A percentile compares a stretch with the other conserved stretches of the same genome.
These are phyloP conservation scores for Sarocladium kiliense DNA, from an alignment of 2,329 filamentous ascomycete genomes.

Conservation along the genomic window DNA sequence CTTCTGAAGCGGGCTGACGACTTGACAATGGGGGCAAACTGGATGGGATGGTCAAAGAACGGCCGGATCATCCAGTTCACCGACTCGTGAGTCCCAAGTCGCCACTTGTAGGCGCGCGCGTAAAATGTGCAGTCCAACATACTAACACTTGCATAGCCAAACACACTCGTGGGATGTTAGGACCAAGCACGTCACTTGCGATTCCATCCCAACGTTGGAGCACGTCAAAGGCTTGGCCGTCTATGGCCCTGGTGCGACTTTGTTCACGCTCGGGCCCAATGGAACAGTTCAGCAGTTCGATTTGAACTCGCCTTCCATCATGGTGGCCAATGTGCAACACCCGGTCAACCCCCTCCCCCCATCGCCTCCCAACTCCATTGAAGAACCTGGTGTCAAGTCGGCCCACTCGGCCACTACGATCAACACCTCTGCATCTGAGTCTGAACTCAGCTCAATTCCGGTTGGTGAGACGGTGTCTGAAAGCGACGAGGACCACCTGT, in stretches of 20 bases:
- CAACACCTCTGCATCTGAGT: constrained; percentile 39
- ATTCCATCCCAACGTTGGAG: constrained; percentile 79
- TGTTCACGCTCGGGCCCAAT: constrained; percentile 86
- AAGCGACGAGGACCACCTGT: constrained; percentile 72
- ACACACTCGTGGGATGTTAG: constrained; percentile 95
- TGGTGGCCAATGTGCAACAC: constrained; percentile 87
- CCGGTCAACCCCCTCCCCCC: constrained; percentile 72
- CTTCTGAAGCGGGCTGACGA: constrained; percentile 77
- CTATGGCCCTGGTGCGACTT: constrained; percentile 82
- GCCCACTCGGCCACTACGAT: constrained; percentile 41
- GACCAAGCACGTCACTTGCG: constrained; percentile 93
- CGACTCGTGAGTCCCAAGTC: constrained; percentile 64
- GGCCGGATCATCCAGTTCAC: constrained; percentile 90
- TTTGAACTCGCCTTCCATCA: constrained; percentile 71
- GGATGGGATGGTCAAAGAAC: constrained; percentile 99
- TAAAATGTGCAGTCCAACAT: constrained; percentile 25
- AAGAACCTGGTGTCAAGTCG: constrained; percentile 57
- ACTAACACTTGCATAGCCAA: constrained; percentile 54
- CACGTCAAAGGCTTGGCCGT: constrained; percentile 77
- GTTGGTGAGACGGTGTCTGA: constrained; percentile 64
- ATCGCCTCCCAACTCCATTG: constrained; percentile 75
- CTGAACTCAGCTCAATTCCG: constrained; percentile 47
- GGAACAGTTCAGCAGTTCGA: constrained; percentile 95
- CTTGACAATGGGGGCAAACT: constrained; percentile 72
- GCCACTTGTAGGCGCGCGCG: constrained; percentile 39